Base-by-base conservation (phyloP, 257 asterid genomes). In the Jacaranda copaia region DNA sequence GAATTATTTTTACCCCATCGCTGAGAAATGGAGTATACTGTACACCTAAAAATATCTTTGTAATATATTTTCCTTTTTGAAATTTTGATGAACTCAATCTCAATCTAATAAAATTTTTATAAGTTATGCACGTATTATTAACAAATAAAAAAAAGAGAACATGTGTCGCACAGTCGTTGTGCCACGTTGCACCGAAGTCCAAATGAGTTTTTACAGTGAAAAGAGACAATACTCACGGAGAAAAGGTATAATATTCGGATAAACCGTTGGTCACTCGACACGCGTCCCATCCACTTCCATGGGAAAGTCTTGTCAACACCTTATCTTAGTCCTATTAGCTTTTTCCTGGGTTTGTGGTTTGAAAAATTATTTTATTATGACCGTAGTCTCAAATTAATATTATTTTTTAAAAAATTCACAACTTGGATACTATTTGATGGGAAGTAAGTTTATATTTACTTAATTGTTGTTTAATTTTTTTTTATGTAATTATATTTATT, bases 231-330 rank as follows among this genome's bases (percentile, higher is more conserved):
- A 61, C 11, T 67, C 12, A 62, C 59, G 18, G 6, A 11, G 46
- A 55, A 75, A 73, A 71, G 5, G 12, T 3, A 4, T 7, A 40
- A 40, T 7, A 4, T 69, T 67, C 68, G 65, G 77, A 73, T 79
- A 72, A 60, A 67, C 82, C 83, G 76, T 76, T 60, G 8, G 0
- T 20, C 5, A 7, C 25, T 0, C 0, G 67, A 57, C 84, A 69
- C 76, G 85, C 76, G 77, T 53, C 67, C 36, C 12, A 9, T 42
- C 39, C n/a, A 6, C 38, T 14, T 18, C 40, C 77, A 42, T 58
- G 0, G 9, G 8, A 70, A 69, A 49, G 14, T 53, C 18, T n/a
- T 51, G 56, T 18, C 57, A 25, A 32, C 18, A 32, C 25, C 15
- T 59, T 59, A 20, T 52, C 4, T 4, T 48, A 48, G 53, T 10